Evolutionary conservation across 169 alveolate genomes (phyloP), one percentile per base, ranked within the genome.

Genomic region (Plasmodium yoelii): DNA sequence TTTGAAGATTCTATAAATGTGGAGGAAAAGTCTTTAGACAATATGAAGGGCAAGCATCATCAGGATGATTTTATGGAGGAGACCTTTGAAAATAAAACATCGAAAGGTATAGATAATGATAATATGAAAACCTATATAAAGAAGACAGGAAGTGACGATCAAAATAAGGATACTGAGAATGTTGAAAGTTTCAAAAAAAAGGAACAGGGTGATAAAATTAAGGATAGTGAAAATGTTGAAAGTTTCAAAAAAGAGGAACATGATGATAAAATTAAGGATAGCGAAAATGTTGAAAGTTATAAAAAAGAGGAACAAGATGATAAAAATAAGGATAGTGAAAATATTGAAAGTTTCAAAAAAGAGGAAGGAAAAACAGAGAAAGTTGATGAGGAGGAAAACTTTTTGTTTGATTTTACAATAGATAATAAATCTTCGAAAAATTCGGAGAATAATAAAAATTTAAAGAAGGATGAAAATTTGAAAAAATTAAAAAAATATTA

Each of bases 401-500:
- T 70, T 51, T 24, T 70, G 82, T 70, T 24, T 49, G 82, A 70
- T 56, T 51, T 70, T 49, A 55, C 67, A 51, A 28, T 61, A 28
- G 82, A 70, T 10, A 19, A 34, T 7, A 70, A 70, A 39, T 57
- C 15, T 15, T 18, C 19, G 0, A 24, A 57, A 8, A 18, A 8
- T 57, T 57, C 65, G 26, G 49, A 56, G 0, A 1, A 13, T 2
- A 15, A 13, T 5, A 18, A 13, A 8, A 46, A 47, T 47, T 47
- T 22, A 18, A 28, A 70, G 53, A n/a, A 55, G 13, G 28, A 42
- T 13, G 67, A n/a, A 22, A 42, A 22, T 24, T 34, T 15, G 24
- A 10, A 28, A 13, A 39, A 26, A 34, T 3, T 44, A 18, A 24
- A 12, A 42, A 15, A 44, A 5, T 68, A 15, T 24, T 53, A 13